Percentiles rank a stretch among this genome's conserved stretches.
Conservation (phyloP, 1,139 yeast genomes). For the Saccharomycopsis phalli region DNA sequence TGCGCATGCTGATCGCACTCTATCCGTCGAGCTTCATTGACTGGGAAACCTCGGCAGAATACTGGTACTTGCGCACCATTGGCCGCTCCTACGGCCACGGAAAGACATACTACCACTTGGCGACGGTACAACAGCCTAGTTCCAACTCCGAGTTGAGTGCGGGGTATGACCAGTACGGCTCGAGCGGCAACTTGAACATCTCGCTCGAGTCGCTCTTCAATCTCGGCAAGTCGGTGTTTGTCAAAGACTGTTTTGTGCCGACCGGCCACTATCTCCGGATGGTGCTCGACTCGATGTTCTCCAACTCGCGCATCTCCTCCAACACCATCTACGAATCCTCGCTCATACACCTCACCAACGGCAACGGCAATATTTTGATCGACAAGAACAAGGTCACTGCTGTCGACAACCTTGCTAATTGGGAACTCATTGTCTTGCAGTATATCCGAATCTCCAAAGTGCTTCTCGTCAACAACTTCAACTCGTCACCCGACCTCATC, state of each 20-base stretch:
- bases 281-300: constrained; percentile 60
- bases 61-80: constrained; percentile 68
- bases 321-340: constrained; percentile 45
- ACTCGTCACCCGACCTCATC: constrained; percentile 17
- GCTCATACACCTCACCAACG: constrained; percentile 29
- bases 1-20: constrained; percentile 76
- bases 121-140: constrained; percentile 57
- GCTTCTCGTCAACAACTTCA: constrained; percentile 18
- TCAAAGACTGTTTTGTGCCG: constrained; percentile 77
- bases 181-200: constrained; percentile 29
- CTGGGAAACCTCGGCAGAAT: constrained; percentile 72
- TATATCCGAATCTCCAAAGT: constrained; percentile 19
- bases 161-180: constrained; percentile 1
- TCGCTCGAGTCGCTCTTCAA: constrained; percentile 71
- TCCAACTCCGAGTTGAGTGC: neutral
- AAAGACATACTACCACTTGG: constrained; percentile 71
- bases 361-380: constrained; percentile 32
- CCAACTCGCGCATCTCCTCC: constrained; percentile 34
- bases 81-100: constrained; percentile 71
- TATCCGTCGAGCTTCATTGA: constrained; percentile 70
- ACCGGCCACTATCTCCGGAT: constrained; percentile 66
- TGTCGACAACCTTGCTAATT: constrained; percentile 19
- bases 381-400: constrained; percentile 23
- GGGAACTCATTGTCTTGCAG: constrained; percentile 20
- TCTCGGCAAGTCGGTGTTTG: constrained; percentile 67